phyloP scores from a whole-genome alignment of 805 yeast species.

The Lipomyces starkeyi region DNA sequence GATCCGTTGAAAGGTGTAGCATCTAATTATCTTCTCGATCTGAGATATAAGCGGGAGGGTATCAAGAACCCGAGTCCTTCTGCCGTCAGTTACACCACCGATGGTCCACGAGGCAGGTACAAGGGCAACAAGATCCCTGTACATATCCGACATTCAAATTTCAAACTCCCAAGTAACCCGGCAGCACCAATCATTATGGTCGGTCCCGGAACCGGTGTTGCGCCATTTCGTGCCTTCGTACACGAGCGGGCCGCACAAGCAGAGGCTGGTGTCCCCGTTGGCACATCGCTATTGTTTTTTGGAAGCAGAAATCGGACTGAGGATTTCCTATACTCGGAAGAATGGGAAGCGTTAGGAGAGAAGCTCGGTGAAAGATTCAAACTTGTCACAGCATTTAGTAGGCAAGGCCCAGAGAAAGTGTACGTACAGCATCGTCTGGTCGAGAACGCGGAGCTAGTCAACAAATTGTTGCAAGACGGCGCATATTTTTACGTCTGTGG shows the following conservation, averaged over 20 bases:
- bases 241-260: slow-evolving; percentile 77
- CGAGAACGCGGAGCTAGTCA: slow-evolving; percentile 56
- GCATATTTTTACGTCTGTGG: slow-evolving; percentile 96
- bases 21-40: slow-evolving; percentile 81
- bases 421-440: slow-evolving; percentile 84
- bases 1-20: slow-evolving; percentile 80
- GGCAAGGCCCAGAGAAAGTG: slow-evolving; percentile 68
- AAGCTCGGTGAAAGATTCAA: slow-evolving; percentile 67
- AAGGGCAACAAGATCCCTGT: slow-evolving; percentile 69
- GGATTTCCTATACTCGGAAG: slow-evolving; percentile 86
- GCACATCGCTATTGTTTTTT: slow-evolving; percentile 77
- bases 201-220: slow-evolving; percentile 99
- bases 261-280: slow-evolving; percentile 60
- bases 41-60: slow-evolving; percentile 65
- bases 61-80: slow-evolving; percentile 45
- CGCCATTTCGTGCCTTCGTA: slow-evolving; percentile 95
- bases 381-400: slow-evolving; percentile 83
- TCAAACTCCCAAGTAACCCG: slow-evolving; percentile 88
- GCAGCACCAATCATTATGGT: slow-evolving; percentile 84
- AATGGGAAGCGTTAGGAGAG: slow-evolving; percentile 65
- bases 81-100: slow-evolving; percentile 66
- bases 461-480: slow-evolving; percentile 63
- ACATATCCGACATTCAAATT: slow-evolving; percentile 92
- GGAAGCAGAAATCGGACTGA: slow-evolving; percentile 83
- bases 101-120: slow-evolving; percentile 79